Evolutionary conservation across 2,329 filamentous ascomycete genomes (phyloP).

Genomic region (Hymenoscyphus scutula): DNA sequence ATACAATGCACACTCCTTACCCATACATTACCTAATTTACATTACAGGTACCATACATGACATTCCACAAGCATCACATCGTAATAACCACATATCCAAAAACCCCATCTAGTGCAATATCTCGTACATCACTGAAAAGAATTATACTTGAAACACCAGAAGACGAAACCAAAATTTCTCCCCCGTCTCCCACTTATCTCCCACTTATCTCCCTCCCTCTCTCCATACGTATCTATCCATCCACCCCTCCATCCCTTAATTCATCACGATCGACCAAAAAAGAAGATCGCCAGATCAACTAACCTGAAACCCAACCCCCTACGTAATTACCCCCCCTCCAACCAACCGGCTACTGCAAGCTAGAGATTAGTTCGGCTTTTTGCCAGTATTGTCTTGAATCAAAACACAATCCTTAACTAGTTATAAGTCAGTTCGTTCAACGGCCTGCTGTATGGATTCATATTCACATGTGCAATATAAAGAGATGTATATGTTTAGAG

Average conservation of each 20-base stretch:
- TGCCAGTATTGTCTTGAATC: background rate
- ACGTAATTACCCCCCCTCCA: too few species aligned
- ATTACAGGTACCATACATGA: too few species aligned
- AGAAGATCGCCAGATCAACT: background rate
- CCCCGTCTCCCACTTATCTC: background rate
- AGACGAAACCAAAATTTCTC: background rate
- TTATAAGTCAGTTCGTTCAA: background rate
- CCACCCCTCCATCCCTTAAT: background rate
- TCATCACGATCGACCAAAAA: slow-evolving; percentile 1
- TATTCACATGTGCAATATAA: background rate
- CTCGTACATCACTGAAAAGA: too few species aligned
- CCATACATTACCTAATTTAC: too few species aligned
- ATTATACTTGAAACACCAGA: background rate
- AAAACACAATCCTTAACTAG: background rate
- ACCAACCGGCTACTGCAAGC: too few species aligned
- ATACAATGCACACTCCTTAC: too few species aligned
- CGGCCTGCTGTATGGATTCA: background rate
- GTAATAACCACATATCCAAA: too few species aligned
- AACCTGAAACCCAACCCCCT: too few species aligned
- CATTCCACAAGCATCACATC: too few species aligned
- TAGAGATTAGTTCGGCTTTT: too few species aligned
- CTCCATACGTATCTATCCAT: too few species aligned
- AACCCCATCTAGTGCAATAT: background rate
- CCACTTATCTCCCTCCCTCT: background rate
- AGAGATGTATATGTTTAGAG: slow-evolving; percentile 27